These are phyloP conservation scores for Brachypodium distachyon DNA, from an alignment of 202 grass and related monocot species.

Conservation along the genomic window DNA sequence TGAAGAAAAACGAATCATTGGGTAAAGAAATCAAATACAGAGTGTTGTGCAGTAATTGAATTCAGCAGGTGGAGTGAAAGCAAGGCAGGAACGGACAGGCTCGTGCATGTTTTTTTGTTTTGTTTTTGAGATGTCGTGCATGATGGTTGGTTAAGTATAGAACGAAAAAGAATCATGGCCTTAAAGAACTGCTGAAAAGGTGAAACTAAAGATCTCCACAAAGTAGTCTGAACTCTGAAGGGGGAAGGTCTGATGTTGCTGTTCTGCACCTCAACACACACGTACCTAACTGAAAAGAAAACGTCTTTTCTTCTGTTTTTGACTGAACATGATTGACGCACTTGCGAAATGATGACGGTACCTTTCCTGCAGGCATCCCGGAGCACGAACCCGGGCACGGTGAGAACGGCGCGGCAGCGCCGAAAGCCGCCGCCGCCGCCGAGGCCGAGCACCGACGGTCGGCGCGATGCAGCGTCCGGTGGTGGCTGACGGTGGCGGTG, in stretches of 20 bases:
- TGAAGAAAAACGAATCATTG: background rate
- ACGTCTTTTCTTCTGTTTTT: background rate
- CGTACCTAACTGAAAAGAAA: background rate
- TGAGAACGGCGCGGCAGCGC: background rate
- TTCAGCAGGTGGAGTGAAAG: background rate
- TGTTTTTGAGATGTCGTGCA: too few relatives aligned
- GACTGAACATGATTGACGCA: too few relatives aligned
- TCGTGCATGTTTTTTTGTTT: too few relatives aligned
- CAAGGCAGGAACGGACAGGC: background rate
- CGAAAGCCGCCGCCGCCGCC: background rate
- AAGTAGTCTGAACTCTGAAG: too few relatives aligned
- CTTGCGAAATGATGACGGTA: background rate
- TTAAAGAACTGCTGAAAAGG: background rate
- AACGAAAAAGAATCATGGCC: background rate
- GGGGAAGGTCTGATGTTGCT: background rate
- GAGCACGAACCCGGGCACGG: background rate
- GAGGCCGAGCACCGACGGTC: background rate
- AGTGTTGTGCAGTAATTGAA: background rate
- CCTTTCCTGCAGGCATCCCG: conserved; percentile 6
- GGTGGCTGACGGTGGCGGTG: conserved; percentile 40
- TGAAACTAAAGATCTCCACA: background rate
- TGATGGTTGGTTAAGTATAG: background rate
- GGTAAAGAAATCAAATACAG: background rate
- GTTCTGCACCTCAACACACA: background rate
- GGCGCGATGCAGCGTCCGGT: background rate